These are phyloP conservation scores for Ceratocystis variospora DNA, from an alignment of 2,329 filamentous ascomycete genomes.

Conservation along the genomic window DNA sequence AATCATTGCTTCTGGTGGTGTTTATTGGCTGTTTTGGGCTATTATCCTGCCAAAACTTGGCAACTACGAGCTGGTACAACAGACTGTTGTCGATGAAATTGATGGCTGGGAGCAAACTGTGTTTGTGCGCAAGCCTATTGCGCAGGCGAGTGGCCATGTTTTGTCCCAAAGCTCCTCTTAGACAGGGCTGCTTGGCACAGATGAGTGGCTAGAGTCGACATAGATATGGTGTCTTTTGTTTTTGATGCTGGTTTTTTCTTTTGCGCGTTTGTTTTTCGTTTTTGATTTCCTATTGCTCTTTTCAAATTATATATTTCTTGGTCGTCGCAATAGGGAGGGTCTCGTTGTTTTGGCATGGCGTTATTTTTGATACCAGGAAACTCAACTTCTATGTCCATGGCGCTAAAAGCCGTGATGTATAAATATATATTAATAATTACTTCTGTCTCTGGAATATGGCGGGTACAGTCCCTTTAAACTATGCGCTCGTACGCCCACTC, in stretches of 20 bases:
- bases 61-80: constrained; percentile 41
- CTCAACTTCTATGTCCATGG: not conserved
- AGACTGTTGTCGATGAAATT: constrained; percentile 39
- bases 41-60: constrained; percentile 38
- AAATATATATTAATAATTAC: not conserved
- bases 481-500: not conserved
- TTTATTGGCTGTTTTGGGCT: constrained; percentile 46
- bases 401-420: not conserved
- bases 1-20: constrained; percentile 37
- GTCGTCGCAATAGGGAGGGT: not conserved
- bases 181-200: not conserved
- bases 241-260: not conserved
- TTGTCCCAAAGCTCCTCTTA: constrained; percentile 8
- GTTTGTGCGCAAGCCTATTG: constrained; percentile 34
- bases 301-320: not conserved
- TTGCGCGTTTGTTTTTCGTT: not conserved
- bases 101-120: constrained; percentile 50
- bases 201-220: not conserved
- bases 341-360: constrained; percentile 3
- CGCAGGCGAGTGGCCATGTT: not conserved
- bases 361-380: constrained; percentile 1
- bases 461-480: too few species aligned
- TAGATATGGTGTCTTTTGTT: not conserved
- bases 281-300: not conserved
- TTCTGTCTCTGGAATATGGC: not conserved